Evolutionary conservation across 2,329 filamentous ascomycete species (phyloP).

Genomic region (Talaromyces rugulosus): DNA sequence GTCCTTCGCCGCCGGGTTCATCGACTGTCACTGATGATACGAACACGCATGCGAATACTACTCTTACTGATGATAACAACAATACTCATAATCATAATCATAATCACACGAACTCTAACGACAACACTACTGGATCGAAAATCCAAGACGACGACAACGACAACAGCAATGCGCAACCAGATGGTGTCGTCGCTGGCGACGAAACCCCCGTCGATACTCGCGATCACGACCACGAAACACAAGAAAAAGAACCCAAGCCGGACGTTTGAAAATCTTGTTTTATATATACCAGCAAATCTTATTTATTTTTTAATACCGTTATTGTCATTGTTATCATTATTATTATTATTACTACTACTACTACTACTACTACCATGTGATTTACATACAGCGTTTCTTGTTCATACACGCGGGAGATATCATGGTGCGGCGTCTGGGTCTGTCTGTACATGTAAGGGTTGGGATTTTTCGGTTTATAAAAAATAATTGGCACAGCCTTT

Average conservation of each 20-base stretch:
- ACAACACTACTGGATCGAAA: background rate
- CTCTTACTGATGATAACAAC: background rate
- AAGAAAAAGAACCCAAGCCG: background rate
- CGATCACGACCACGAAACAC: background rate
- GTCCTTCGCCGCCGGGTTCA: background rate
- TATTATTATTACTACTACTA: too few species aligned
- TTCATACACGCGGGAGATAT: background rate
- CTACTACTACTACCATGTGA: background rate
- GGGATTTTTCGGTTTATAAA: background rate
- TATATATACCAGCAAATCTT: background rate
- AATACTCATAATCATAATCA: background rate
- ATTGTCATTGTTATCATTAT: background rate
- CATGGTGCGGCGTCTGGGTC: background rate
- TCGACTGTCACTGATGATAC: conserved; percentile 1
- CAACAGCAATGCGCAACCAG: background rate
- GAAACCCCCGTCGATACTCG: background rate
- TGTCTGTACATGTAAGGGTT: background rate
- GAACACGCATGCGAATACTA: background rate
- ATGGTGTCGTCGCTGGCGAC: background rate
- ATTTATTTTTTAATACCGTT: background rate
- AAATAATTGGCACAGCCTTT: background rate
- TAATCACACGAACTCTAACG: background rate
- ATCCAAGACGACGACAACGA: background rate
- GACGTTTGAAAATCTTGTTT: background rate
- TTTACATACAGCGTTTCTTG: background rate